These are phyloP conservation scores for Eucalyptus marginata DNA, from an alignment of 345 rosid species.

Conservation along the genomic window DNA sequence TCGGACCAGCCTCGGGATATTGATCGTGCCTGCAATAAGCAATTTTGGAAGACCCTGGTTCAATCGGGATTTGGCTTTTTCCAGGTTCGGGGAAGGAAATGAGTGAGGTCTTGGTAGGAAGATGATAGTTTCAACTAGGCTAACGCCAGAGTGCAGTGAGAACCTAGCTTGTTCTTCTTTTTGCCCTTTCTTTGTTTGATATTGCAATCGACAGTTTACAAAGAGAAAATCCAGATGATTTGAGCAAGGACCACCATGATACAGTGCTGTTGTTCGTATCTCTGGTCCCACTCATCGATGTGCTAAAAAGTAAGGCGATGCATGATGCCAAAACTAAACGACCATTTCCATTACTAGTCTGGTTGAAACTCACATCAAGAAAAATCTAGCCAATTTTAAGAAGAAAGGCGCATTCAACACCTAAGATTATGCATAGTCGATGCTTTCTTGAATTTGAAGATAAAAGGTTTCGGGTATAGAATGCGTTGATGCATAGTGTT, in stretches of 20 bases:
- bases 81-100: background rate
- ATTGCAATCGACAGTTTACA: background rate
- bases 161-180: background rate
- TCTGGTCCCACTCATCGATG: background rate
- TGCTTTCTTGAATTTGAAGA: background rate
- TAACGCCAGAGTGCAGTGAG: background rate
- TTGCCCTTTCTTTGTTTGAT: background rate
- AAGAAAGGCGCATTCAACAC: background rate
- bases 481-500: background rate
- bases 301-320: background rate
- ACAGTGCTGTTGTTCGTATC: background rate
- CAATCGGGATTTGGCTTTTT: background rate
- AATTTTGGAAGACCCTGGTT: background rate
- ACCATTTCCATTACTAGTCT: background rate
- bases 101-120: background rate
- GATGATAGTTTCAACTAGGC: background rate
- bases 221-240: background rate
- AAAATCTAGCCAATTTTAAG: background rate
- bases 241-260: background rate
- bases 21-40: background rate
- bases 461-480: background rate
- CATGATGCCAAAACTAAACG: background rate
- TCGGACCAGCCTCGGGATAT: conserved; percentile 9
- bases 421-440: background rate
- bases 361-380: background rate